Base-by-base conservation (phyloP, 2,329 filamentous ascomycete genomes). In the Metarhizium robertsii region DNA sequence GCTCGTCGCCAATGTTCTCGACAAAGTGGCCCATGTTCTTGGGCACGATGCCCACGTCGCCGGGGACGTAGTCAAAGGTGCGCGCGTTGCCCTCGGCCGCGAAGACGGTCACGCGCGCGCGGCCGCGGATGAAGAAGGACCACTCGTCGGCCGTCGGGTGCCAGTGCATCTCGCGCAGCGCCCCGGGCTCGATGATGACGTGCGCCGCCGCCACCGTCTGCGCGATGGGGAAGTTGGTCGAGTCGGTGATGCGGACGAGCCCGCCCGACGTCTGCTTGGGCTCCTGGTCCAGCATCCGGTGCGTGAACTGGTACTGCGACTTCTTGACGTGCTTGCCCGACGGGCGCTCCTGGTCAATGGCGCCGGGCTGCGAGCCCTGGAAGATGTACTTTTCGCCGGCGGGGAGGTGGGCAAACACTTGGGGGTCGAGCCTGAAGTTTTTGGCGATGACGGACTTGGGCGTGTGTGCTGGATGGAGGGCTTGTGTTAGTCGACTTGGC, bases 131-230 rank as follows among this genome's bases (percentile, higher is more conserved):
- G 74, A 92, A 90, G 70, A 88, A 92, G 6, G 83, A 87, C 87
- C 87, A 92, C 68, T 91, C 87, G 64, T 91, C 88, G 13, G 86
- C 86, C 48, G 82, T 84, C 0, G 87, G 86, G 65, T 92, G 88
- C 88, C 88, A 92, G 73, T 92, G 88, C 78, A 92, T 90, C 71
- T 90, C 87, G 10, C 87, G 80, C 66, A 91, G 75, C 0, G 85
- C 86, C 14, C 86, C 86, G 0, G 87, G 87, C 60, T 86, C 75
- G 58, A 92, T 87, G 42, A 80, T 79, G 18, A 88, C 79, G 63
- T 90, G 79, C 1, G 86, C 88, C 0, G 87, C 87, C 0, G 87
- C 86, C 20, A 91, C 79, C 0, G 84, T 87, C 68, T 81, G 84
- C 49, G 87, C 88, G 58, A 90, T 79, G 34, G 83, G 82, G 66